Conservation (phyloP, 2,329 filamentous ascomycete genomes). For the Macrophomina pseudophaseolina region DNA sequence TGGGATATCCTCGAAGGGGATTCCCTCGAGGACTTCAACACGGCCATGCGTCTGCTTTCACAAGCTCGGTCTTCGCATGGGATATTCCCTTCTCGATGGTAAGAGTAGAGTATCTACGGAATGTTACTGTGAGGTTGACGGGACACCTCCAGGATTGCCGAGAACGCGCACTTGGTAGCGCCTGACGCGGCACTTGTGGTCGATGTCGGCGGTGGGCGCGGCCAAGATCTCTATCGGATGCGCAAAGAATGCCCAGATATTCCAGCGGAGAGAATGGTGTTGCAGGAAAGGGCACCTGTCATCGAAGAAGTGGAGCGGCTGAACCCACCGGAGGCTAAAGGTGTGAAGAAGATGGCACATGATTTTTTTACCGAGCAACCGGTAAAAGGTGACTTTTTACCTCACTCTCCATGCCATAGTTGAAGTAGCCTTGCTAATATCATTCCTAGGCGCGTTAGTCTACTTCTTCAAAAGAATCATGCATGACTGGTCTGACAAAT, state of each 20-base stretch:
- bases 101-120: neutral
- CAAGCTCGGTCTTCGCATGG: neutral
- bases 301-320: constrained; percentile 33
- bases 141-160: neutral
- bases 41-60: neutral
- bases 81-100: neutral
- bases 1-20: neutral
- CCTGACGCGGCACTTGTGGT: constrained; percentile 40
- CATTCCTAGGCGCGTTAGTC: neutral
- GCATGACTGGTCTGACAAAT: constrained; percentile 42
- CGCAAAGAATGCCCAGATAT: constrained; percentile 40
- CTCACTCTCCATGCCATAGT: neutral
- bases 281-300: constrained; percentile 47
- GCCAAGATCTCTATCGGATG: constrained; percentile 44
- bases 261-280: constrained; percentile 39
- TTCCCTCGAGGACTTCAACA: neutral
- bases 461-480: constrained; percentile 40
- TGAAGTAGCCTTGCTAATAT: neutral
- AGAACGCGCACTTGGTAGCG: neutral
- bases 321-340: constrained; percentile 30
- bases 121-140: no score
- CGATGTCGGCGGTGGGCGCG: constrained; percentile 49
- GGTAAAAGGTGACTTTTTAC: constrained; percentile 32
- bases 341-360: constrained; percentile 38
- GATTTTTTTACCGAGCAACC: constrained; percentile 38